phyloP scores from a whole-genome alignment of 1,284 basidiomycete genomes.

The Sphagnurus paluster region DNA sequence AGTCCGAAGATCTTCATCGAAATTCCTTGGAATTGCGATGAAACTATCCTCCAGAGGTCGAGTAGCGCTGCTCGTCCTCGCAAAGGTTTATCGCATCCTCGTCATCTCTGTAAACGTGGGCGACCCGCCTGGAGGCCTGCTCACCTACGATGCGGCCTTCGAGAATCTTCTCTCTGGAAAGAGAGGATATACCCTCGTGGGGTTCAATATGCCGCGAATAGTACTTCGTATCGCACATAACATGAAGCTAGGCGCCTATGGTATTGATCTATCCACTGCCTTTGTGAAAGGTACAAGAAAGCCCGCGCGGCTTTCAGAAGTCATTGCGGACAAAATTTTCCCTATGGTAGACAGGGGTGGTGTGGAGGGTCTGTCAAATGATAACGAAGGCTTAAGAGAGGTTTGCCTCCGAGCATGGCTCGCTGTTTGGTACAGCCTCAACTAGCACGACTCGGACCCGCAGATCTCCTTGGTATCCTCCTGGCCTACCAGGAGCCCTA shows the following conservation, averaged over 20 bases:
- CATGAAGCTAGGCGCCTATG: slow-evolving; percentile 25
- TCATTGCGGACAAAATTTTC: slow-evolving; percentile 23
- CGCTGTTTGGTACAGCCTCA: slow-evolving; percentile 29
- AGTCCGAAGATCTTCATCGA: background rate
- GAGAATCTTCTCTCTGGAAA: too few species aligned
- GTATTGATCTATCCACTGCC: slow-evolving; percentile 33
- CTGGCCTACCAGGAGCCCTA: too few species aligned
- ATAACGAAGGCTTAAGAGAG: slow-evolving; percentile 18
- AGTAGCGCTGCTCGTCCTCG: slow-evolving; percentile 12
- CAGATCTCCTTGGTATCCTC: too few species aligned
- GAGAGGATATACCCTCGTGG: slow-evolving; percentile 22
- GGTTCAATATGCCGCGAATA: slow-evolving; percentile 32
- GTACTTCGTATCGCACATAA: slow-evolving; percentile 27
- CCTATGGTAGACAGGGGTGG: slow-evolving; percentile 17
- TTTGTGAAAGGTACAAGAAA: slow-evolving; percentile 21
- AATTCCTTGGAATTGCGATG: slow-evolving; percentile 12
- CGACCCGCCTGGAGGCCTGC: slow-evolving; percentile 2
- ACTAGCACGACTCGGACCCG: too few species aligned
- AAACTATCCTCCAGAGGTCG: slow-evolving; percentile 4
- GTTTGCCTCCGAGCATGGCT: slow-evolving; percentile 38
- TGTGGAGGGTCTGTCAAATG: slow-evolving; percentile 30
- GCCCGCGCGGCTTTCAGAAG: slow-evolving; percentile 25
- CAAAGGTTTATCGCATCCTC: slow-evolving; percentile 12
- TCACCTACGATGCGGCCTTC: slow-evolving; percentile 14
- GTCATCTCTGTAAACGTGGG: slow-evolving; percentile 6